Base-by-base conservation (phyloP, 106 monocot genomes). In the Chionographis japonica region DNA sequence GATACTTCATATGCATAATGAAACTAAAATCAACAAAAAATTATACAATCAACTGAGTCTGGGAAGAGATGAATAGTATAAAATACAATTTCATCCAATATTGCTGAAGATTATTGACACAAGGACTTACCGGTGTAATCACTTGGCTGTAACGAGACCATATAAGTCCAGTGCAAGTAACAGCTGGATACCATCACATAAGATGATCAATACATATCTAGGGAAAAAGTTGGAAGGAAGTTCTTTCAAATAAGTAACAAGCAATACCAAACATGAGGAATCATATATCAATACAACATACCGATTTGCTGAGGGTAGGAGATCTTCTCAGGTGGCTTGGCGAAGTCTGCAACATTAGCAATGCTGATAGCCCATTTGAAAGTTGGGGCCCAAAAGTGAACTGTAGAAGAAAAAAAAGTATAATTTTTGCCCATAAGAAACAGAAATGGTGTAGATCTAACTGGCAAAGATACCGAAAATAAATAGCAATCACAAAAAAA, bases 341-440 rank as follows among this genome's bases (percentile, higher is more conserved):
- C 53, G 62, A 95, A 95, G 58, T 91, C 95, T 1, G 88, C 88
- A 71, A 91, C 63, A 71, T 91, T 95, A 36, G 95, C 95, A 70
- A 91, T 91, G 67, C 91, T 91, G 36, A 91, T 95, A 46, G 88
- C 95, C 95, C 95, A 95, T 68, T 82, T 95, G 59, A 91, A 91
- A 17, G 94, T 95, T 15, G 88, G 94, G 13, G 91, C 90, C 94
- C 94, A 95, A 69, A 95, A 95, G 67, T 95, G 94, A 82, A 95
- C 94, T 95, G 76, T 37, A 81, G 27, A 60, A 3, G 78, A 35
- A 66, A 18, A 20, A 46, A 50, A 46, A 14, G 66, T 12, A 50
- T 52, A 37, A 17, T 12, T 27, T 27, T 61, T 46, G 46, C 9
- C 46, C 46, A 5, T 46, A 46, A 46, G 27, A 46, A 46, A 10